Conservation (phyloP, 2,329 filamentous ascomycete species). For the Thermochaetoides dissita region DNA sequence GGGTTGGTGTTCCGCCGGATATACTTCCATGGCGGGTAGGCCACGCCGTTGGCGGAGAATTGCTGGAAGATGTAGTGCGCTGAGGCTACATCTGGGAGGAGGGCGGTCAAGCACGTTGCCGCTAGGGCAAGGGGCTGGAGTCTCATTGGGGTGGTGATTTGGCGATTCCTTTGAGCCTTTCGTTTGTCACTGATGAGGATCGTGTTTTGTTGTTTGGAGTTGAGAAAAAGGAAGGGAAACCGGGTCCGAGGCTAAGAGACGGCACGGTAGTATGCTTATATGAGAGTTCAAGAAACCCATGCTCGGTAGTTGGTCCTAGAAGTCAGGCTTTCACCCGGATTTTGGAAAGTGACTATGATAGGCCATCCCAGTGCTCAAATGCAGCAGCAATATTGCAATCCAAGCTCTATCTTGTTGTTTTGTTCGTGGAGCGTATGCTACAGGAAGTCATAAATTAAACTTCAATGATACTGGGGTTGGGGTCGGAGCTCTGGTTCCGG, state of each 20-base stretch:
- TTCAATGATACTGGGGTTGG: too few species aligned
- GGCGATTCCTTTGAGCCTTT: too few species aligned
- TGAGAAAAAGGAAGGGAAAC: neutral
- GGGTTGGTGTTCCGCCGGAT: constrained; percentile 32
- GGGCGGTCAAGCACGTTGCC: constrained; percentile 2
- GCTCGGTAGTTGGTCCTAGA: too few species aligned
- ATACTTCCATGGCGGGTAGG: constrained; percentile 24
- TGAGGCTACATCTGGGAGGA: constrained; percentile 20
- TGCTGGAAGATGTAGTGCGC: constrained; percentile 30
- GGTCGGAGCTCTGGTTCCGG: too few species aligned
- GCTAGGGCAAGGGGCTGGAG: constrained; percentile 6
- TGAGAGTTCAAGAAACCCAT: too few species aligned
- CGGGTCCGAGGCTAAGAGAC: neutral
- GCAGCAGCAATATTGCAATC: too few species aligned
- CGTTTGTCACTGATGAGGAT: neutral
- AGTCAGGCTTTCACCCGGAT: too few species aligned
- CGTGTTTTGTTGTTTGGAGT: neutral
- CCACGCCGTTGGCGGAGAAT: constrained; percentile 20
- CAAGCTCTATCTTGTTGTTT: too few species aligned
- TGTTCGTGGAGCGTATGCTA: too few species aligned
- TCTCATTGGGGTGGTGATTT: constrained; percentile 10
- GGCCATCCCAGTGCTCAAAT: too few species aligned
- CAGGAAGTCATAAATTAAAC: too few species aligned
- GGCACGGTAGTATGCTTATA: constrained; percentile 1
- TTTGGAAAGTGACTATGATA: too few species aligned